A percentile compares a stretch with the other conserved stretches of the same genome.
Conservation (phyloP, 176 grass and related monocot genomes). For the Oropetium thomaeum region DNA sequence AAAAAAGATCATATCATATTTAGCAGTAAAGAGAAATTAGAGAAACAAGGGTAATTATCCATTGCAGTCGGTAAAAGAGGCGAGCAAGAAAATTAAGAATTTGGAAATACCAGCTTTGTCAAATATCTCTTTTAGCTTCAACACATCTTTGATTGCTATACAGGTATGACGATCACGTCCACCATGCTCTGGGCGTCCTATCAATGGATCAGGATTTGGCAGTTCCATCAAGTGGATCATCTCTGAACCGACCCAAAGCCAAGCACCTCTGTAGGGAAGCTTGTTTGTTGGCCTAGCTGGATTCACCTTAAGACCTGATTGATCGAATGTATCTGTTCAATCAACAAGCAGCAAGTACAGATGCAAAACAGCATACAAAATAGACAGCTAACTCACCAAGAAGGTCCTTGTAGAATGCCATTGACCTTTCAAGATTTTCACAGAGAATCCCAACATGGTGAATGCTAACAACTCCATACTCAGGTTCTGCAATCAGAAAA, state of each 20-base stretch:
- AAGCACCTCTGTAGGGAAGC: constrained; percentile 91
- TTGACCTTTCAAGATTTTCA: constrained; percentile 88
- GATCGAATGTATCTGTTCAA: constrained; percentile 23
- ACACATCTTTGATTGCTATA: constrained; percentile 81
- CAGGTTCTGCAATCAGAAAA: constrained; percentile 48
- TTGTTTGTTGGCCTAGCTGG: constrained; percentile 78
- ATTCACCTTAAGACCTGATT: constrained; percentile 89
- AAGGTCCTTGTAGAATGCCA: constrained; percentile 87
- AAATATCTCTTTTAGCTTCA: constrained; percentile 86
- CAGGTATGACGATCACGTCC: constrained; percentile 92
- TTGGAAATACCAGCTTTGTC: constrained; percentile 67
- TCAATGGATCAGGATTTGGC: constrained; percentile 86
- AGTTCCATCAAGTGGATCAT: constrained; percentile 88
- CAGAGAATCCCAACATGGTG: constrained; percentile 96
- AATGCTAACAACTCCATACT: constrained; percentile 88
- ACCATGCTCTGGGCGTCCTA: constrained; percentile 88
- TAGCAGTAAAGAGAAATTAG: neutral
- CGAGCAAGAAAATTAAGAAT: neutral
- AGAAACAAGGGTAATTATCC: neutral
- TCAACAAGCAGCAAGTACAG: constrained; percentile 12
- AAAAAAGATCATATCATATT: constrained; percentile 14
- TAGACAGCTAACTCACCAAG: constrained; percentile 49
- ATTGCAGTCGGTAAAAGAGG: neutral
- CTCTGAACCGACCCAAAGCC: constrained; percentile 81
- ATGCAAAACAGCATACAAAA: neutral